A percentile compares a stretch with the other conserved stretches of the same genome.
phyloP scores from a whole-genome alignment of 495 filamentous ascomycete species.

The Bacidia gigantensis region DNA sequence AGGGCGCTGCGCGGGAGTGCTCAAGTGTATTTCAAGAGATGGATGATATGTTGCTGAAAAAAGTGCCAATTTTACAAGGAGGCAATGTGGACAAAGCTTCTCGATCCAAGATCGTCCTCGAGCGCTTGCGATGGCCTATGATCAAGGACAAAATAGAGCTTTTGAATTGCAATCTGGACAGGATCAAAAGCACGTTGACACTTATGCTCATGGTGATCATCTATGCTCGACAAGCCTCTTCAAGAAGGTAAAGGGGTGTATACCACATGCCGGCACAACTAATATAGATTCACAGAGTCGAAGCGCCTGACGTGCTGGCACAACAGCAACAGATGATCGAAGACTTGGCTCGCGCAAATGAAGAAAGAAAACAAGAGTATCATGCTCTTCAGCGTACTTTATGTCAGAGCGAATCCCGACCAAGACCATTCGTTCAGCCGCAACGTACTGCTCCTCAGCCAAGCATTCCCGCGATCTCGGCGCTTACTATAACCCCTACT shows the following conservation, averaged over 20 bases:
- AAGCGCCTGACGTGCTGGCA: conserved; percentile 2
- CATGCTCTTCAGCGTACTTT: neutral
- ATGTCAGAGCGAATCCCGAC: too few relatives aligned
- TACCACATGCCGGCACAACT: neutral
- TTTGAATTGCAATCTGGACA: conserved; percentile 22
- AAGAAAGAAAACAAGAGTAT: conserved; percentile 3
- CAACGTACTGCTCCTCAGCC: too few relatives aligned
- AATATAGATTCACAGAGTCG: conserved; percentile 1
- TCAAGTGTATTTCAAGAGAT: conserved; percentile 21
- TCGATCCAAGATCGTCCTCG: conserved; percentile 2
- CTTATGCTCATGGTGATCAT: conserved; percentile 27
- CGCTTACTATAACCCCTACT: too few relatives aligned
- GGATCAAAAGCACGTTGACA: conserved; percentile 25
- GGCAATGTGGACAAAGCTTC: neutral
- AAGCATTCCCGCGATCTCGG: too few relatives aligned
- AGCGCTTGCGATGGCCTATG: conserved; percentile 16
- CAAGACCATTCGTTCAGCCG: too few relatives aligned
- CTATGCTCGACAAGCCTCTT: conserved; percentile 21
- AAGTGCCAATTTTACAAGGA: neutral
- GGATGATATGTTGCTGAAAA: conserved; percentile 17
- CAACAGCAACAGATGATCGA: conserved; percentile 11
- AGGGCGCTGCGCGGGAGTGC: conserved; percentile 19
- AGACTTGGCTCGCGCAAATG: conserved; percentile 3
- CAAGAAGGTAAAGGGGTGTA: conserved; percentile 2
- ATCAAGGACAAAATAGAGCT: conserved; percentile 20